Conservation (phyloP, 2,329 filamentous ascomycete genomes). For the Colletotrichum lupini region DNA sequence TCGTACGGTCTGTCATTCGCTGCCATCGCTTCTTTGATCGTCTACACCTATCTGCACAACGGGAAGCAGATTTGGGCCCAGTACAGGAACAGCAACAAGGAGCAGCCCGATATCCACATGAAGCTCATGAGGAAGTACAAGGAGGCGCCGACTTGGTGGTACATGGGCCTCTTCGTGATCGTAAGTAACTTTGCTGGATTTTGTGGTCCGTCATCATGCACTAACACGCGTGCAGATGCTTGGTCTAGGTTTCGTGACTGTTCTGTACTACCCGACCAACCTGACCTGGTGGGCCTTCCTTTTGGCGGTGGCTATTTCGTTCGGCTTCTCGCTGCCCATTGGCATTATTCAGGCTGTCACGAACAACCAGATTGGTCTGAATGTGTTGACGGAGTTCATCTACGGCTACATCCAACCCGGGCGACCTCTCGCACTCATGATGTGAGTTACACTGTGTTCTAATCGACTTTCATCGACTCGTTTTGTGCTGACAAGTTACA, state of each 20-base stretch:
- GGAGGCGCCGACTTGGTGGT: conserved; percentile 74
- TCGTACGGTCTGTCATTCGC: conserved; percentile 80
- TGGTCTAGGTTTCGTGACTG: conserved; percentile 62
- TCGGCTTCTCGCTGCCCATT: conserved; percentile 73
- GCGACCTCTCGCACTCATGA: conserved; percentile 77
- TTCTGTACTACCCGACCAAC: conserved; percentile 73
- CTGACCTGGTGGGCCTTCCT: conserved; percentile 80
- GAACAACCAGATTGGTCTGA: conserved; percentile 77
- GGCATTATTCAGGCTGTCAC: conserved; percentile 78
- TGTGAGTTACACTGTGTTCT: conserved; percentile 54
- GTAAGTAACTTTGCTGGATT: conserved; percentile 49
- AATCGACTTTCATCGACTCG: background rate
- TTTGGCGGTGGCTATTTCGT: conserved; percentile 72
- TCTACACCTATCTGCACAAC: conserved; percentile 75
- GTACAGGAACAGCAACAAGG: conserved; percentile 66
- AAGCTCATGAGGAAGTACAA: conserved; percentile 72
- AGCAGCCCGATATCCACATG: conserved; percentile 73
- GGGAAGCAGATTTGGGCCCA: conserved; percentile 74
- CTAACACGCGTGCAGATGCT: conserved; percentile 57
- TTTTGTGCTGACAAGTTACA: conserved; percentile 32
- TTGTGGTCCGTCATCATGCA: background rate
- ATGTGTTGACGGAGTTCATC: conserved; percentile 80
- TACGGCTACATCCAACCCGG: conserved; percentile 82
- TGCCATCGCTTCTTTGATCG: conserved; percentile 74
- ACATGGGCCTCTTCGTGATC: conserved; percentile 65